Percentiles rank a stretch among this genome's conserved stretches.
Evolutionary conservation across 768 basidiomycete species (phyloP).

Genomic region (Collybia sordida): DNA sequence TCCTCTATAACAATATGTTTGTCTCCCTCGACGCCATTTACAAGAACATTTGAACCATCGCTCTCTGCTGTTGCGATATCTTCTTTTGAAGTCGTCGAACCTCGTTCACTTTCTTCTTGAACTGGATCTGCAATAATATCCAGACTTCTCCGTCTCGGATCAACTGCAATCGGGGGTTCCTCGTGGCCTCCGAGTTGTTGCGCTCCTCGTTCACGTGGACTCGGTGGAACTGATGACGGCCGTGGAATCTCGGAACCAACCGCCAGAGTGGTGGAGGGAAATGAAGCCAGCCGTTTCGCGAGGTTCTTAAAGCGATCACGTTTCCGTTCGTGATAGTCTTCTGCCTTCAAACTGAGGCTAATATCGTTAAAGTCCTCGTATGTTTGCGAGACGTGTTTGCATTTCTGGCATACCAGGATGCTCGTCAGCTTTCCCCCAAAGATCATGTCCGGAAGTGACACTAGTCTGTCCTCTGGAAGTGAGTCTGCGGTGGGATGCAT

Average conservation of each 20-base stretch:
- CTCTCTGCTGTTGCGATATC: conserved; percentile 23
- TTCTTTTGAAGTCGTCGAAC: conserved; percentile 11
- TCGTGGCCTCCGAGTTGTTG: conserved; percentile 29
- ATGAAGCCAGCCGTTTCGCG: conserved; percentile 59
- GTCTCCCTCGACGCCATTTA: conserved; percentile 29
- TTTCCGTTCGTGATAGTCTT: conserved; percentile 77
- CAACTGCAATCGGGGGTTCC: conserved; percentile 33
- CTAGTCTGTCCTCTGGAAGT: conserved; percentile 47
- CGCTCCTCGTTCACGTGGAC: conserved; percentile 23
- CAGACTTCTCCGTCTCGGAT: conserved; percentile 44
- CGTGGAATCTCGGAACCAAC: conserved; percentile 36
- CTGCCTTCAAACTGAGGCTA: conserved; percentile 83
- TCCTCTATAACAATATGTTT: conserved; percentile 37
- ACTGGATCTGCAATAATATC: conserved; percentile 29
- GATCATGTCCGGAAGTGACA: conserved; percentile 84
- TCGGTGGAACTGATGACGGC: conserved; percentile 60
- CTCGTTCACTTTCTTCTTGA: conserved; percentile 15
- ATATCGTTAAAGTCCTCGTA: conserved; percentile 96
- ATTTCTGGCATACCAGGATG: conserved; percentile 91
- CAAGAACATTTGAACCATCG: conserved; percentile 20
- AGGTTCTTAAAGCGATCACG: conserved; percentile 76
- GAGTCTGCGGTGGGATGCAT: conserved; percentile 8
- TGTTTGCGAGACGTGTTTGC: conserved; percentile 90
- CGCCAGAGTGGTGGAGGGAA: conserved; percentile 15
- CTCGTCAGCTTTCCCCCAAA: conserved; percentile 89